phyloP scores from a whole-genome alignment of 768 basidiomycete species.

The Suillus americanus region DNA sequence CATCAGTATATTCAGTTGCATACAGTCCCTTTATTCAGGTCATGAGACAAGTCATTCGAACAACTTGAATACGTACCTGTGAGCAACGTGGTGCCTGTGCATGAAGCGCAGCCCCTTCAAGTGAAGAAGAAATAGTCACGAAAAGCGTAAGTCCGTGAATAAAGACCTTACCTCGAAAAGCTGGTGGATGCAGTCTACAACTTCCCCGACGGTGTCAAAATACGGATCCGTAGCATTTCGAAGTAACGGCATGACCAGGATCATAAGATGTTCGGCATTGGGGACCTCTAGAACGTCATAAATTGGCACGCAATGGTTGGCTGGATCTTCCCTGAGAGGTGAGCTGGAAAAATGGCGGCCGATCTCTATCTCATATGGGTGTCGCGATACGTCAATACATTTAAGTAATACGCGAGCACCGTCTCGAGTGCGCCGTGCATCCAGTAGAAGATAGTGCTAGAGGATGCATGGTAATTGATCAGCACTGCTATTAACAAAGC shows the following conservation, averaged over 20 bases:
- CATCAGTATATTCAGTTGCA: conserved; percentile 33
- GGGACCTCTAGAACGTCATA: conserved; percentile 15
- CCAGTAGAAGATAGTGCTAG: conserved; percentile 10
- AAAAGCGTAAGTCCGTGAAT: neutral
- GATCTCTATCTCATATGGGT: conserved; percentile 21
- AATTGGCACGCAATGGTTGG: conserved; percentile 25
- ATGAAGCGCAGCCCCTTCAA: conserved; percentile 37
- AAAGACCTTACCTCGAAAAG: conserved; percentile 19
- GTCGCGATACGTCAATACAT: conserved; percentile 3
- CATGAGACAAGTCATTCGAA: conserved; percentile 6
- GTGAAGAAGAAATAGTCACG: neutral
- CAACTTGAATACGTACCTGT: conserved; percentile 27
- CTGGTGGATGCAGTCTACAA: conserved; percentile 21
- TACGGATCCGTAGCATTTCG: conserved; percentile 12
- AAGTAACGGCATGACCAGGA: conserved; percentile 26
- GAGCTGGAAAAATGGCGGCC: conserved; percentile 13
- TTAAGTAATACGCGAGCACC: conserved; percentile 30
- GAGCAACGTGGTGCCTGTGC: conserved; percentile 37
- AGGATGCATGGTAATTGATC: neutral
- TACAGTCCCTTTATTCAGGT: conserved; percentile 28
- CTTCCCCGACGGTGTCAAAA: conserved; percentile 23
- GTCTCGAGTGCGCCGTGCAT: conserved; percentile 27
- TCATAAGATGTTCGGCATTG: neutral
- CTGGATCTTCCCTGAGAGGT: neutral
- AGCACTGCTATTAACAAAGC: too few species aligned